Base-by-base conservation (phyloP, 345 rosid genomes). In the Camelina laxa region DNA sequence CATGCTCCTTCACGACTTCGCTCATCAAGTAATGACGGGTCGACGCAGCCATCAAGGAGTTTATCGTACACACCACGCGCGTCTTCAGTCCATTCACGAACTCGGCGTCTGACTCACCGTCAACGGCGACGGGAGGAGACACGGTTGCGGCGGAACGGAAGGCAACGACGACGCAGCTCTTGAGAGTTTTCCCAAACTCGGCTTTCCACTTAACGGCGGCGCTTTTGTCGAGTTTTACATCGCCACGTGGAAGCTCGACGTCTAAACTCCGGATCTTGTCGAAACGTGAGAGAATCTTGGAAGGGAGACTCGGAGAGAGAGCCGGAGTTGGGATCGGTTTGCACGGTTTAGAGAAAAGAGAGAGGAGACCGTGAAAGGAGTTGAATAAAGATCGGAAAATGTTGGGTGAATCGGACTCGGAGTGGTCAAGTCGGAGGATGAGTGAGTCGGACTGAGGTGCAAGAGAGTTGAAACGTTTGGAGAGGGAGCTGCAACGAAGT, bases 1-100 rank as follows among this genome's bases (percentile, higher is more conserved):
- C 9, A 27, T 78, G 81, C 53, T 78, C 73, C 65, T 59, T 78
- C 59, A 67, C 73, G 35, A 66, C 69, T 9, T 60, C 10, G 1
- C 44, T 66, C 69, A 78, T 60, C 42, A 66, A 19, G 58, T 49
- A 33, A 59, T 78, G 81, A 51, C 81, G 77, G 2, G 73, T 5
- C 9, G 77, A 66, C 2, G 81, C 77, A 10, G 77, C 61, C 15
- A 72, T 66, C 53, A 78, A 42, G 57, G 69, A 69, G 69, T 15
- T 72, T 60, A 78, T 66, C 24, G 77, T 78, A 77, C 77, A 78
- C 64, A 58, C 68, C 20, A 78, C 81, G 15, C 77, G 73, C 13
- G 77, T 66, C 63, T 78, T 72, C 6, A 78, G 50, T 2, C 77
- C 77, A 10, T 16, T 53, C 57, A 78, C 77, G 50, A 78, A 78